Base-by-base conservation (phyloP, 225 moss, liverwort and hornwort genomes). In the Thuidium tamariscinum region DNA sequence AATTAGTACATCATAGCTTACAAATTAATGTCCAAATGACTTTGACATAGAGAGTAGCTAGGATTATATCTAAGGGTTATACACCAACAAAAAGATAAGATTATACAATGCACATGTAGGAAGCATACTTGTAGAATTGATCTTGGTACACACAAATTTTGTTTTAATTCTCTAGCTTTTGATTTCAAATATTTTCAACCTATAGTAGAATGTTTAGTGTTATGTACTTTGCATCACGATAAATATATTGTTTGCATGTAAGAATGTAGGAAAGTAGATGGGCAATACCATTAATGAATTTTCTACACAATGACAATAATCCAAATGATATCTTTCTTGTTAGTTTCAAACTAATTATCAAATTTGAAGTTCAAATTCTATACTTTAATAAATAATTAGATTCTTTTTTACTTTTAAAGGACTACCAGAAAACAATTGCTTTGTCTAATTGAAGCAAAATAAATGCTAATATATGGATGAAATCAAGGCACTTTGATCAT, bases 41-140 rank as follows among this genome's bases (percentile, higher is more conserved):
- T n/a, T 65, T 41, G 14, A 39, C 14, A 15, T 9, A 0, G 1
- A 70, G 4, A 14, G 9, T 26, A 42, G 5, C 0, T 4, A 1
- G 25, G 25, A 1, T 25, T 39, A 23, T 68, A 23, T 9, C 10
- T 16, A 7, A 4, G 2, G 2, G 9, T 9, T n/a, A 16, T 17
- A 10, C 2, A 69, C 8, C 15, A 1, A 26, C 26, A 15, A 42
- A 67, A 16, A 42, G 3, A 1, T 68, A 70, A 9, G 5, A 42
- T 42, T 9, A 27, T 16, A 9, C 5, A 16, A 16, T 16, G 3
- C 16, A 42, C 16, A 16, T 42, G 1, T 16, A 27, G 2, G 16
- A 48, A 30, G 10, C 16, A 48, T 72, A 18, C 2, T 29, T 48
- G 4, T 11, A 48, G 6, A 72, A 46, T 44, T 71, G 2, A 10